These are phyloP conservation scores for Pistacia vera DNA, from an alignment of 345 rosid species.

Conservation along the genomic window DNA sequence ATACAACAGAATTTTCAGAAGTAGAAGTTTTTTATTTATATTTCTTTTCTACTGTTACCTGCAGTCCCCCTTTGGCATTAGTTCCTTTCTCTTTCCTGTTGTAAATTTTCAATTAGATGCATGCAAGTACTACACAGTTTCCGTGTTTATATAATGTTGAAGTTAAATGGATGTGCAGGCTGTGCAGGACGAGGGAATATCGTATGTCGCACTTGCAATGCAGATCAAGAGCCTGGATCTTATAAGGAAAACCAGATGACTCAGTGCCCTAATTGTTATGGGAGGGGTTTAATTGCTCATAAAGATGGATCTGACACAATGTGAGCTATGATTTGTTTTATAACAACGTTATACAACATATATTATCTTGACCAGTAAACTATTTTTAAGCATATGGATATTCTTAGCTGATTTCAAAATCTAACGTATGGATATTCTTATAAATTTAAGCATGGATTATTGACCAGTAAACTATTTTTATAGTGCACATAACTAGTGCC, in stretches of 20 bases:
- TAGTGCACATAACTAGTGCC: background rate
- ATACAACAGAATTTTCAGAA: background rate
- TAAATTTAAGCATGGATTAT: background rate
- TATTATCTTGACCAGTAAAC: background rate
- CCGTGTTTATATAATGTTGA: background rate
- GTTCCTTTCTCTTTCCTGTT: background rate
- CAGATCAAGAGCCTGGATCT: conserved; percentile 76
- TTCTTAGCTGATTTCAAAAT: background rate
- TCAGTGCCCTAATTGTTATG: conserved; percentile 66
- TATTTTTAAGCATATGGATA: background rate
- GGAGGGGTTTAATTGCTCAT: conserved; percentile 94
- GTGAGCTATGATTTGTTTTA: conserved; percentile 41
- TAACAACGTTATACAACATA: background rate
- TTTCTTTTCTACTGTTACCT: conserved; percentile 7
- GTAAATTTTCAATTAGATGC: background rate
- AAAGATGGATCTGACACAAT: conserved; percentile 91
- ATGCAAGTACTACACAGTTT: background rate
- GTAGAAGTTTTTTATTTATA: background rate
- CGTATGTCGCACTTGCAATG: conserved; percentile 70
- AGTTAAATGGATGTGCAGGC: conserved; percentile 37
- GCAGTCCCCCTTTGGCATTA: background rate
- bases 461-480: background rate
- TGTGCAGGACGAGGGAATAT: conserved; percentile 78
- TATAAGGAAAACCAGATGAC: conserved; percentile 77
- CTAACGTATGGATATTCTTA: background rate